Evolutionary conservation across 2,329 filamentous ascomycete species (phyloP).

Genomic region (Alternaria rosae): DNA sequence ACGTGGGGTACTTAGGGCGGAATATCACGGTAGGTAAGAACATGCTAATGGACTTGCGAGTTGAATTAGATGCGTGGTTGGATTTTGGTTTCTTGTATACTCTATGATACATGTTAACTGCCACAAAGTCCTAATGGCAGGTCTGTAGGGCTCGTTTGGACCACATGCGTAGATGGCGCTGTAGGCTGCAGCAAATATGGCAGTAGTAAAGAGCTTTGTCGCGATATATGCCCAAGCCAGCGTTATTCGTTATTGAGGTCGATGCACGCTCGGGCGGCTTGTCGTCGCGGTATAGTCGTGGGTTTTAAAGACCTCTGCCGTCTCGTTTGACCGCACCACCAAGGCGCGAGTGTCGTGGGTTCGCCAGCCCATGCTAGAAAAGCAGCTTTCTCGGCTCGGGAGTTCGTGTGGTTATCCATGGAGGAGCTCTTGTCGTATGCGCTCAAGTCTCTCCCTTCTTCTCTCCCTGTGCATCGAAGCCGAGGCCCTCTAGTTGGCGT

Average conservation of each 20-base stretch:
- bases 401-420: not conserved
- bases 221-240: not conserved
- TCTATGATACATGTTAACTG: not conserved
- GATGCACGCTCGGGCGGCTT: not conserved
- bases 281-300: not conserved
- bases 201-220: not conserved
- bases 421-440: not conserved
- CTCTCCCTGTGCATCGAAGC: conserved; percentile 82
- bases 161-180: not conserved
- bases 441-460: conserved; percentile 55
- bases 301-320: not conserved
- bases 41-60: not conserved
- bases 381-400: not conserved
- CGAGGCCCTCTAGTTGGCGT: conserved; percentile 82
- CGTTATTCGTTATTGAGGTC: not conserved
- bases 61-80: not conserved
- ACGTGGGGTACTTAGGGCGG: not conserved
- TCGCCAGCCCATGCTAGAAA: not conserved
- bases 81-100: not conserved
- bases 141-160: not conserved
- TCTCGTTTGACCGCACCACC: not conserved
- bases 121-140: not conserved
- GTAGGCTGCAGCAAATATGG: not conserved
- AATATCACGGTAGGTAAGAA: not conserved
- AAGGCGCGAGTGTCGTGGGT: too few relatives aligned